A percentile compares a stretch with the other conserved stretches of the same genome.
Conservation (phyloP, 495 filamentous ascomycete species). For the Letharia columbiana region DNA sequence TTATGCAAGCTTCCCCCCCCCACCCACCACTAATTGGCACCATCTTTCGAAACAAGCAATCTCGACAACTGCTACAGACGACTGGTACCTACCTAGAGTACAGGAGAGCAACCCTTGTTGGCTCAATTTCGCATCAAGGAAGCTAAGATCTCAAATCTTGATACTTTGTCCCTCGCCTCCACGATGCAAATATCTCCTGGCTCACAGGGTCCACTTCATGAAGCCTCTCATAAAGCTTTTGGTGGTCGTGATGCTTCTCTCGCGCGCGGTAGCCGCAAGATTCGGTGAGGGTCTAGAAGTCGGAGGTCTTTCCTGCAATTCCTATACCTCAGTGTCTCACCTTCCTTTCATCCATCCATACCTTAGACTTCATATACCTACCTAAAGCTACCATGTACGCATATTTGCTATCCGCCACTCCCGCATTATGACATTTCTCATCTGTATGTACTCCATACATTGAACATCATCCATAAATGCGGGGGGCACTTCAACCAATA, state of each 20-base stretch:
- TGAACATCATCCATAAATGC: background rate
- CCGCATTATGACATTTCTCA: background rate
- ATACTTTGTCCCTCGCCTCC: background rate
- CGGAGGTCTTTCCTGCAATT: background rate
- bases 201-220: background rate
- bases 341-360: background rate
- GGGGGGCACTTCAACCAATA: background rate
- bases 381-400: background rate
- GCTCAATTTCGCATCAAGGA: conserved; percentile 2
- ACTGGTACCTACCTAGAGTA: too few relatives aligned
- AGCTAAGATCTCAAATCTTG: conserved; percentile 14
- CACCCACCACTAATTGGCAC: background rate
- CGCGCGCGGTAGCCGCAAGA: background rate
- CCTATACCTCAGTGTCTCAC: background rate
- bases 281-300: background rate
- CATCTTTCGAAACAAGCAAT: conserved; percentile 16
- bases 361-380: background rate
- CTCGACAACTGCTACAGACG: conserved; percentile 3
- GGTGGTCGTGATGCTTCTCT: background rate
- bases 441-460: background rate
- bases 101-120: background rate
- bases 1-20: conserved; percentile 6
- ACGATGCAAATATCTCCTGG: conserved; percentile 13
- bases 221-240: background rate
- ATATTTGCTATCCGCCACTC: background rate